phyloP scores from a whole-genome alignment of 306 rosid genomes.

The Biancaea sappan region DNA sequence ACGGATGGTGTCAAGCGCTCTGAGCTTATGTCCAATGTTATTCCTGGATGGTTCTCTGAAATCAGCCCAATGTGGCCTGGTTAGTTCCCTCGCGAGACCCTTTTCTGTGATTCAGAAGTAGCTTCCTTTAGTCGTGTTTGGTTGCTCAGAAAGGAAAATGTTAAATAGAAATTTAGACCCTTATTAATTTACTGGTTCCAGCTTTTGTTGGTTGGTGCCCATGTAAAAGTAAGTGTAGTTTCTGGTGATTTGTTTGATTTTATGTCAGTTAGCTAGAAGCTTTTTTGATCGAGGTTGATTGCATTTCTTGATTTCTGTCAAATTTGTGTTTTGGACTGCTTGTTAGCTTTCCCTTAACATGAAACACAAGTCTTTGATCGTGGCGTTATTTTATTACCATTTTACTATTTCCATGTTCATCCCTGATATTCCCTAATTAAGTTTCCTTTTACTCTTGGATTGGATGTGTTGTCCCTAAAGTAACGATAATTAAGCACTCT shows the following conservation, averaged over 20 bases:
- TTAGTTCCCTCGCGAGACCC: constrained; percentile 38
- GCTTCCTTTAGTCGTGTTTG: constrained; percentile 8
- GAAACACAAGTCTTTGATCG: not conserved
- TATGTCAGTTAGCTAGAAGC: not conserved
- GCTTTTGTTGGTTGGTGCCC: not conserved
- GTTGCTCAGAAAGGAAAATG: constrained; percentile 1
- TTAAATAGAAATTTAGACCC: not conserved
- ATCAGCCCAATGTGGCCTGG: constrained; percentile 99
- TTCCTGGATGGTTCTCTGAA: constrained; percentile 99
- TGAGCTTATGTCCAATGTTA: constrained; percentile 57
- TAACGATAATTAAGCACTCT: not conserved
- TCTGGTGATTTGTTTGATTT: constrained; percentile 14
- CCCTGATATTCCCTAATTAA: not conserved
- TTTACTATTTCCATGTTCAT: not conserved
- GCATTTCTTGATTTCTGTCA: not conserved
- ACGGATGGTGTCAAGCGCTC: constrained; percentile 39
- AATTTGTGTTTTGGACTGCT: not conserved
- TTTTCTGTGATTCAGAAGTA: not conserved
- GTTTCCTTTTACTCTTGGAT: not conserved
- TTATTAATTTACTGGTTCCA: not conserved
- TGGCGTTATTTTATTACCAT: not conserved
- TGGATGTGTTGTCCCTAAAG: not conserved
- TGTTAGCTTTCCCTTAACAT: not conserved
- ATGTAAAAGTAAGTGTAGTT: not conserved
- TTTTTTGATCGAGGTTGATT: not conserved